A percentile compares a stretch with the other conserved stretches of the same genome.
Conservation (phyloP, 345 rosid genomes). For the rapeseed (Brassica napus) region Da-Ae NC_063447.1:58344501-58345000, state of each 20-base stretch:
- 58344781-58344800: not conserved
- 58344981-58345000: not conserved
- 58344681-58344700: not conserved
- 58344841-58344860: not conserved
- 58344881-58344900: not conserved
- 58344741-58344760: not conserved
- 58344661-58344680: not conserved
- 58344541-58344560: not conserved
- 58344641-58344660: conserved; percentile 79
- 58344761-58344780: not conserved
- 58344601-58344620: too few species aligned
- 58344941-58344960: not conserved
- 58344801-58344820: not conserved
- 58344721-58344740: not conserved
- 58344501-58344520: not conserved
- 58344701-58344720: not conserved
- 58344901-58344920: not conserved
- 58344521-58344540: not conserved
- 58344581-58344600: not conserved
- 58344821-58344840: not conserved
- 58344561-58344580: not conserved
- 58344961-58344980: not conserved
- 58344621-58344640: conserved; percentile 56
- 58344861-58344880: not conserved
- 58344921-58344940: not conserved